These are phyloP conservation scores for Coemansia sp. DNA, from an alignment of 192 early-diverging fungal species.

Conservation along the genomic window DNA sequence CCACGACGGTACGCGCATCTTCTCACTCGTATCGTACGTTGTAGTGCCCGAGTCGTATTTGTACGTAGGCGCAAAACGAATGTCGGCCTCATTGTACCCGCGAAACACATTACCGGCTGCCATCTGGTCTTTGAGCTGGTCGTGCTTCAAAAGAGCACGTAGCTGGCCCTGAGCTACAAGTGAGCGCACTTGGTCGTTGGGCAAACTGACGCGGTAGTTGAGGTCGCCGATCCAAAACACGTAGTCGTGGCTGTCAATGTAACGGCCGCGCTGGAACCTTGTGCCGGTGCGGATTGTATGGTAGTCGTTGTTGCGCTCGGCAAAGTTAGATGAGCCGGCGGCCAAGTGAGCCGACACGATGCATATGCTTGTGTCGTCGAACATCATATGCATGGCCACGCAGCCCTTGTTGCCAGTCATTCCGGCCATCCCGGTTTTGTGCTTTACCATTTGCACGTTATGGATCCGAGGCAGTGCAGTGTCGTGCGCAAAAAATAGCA, in stretches of 20 bases:
- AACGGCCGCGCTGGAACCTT: slow-evolving; percentile 65
- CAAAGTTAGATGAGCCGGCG: slow-evolving; percentile 70
- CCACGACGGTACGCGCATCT: slow-evolving; percentile 92
- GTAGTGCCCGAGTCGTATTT: slow-evolving; percentile 87
- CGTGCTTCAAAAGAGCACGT: slow-evolving; percentile 55
- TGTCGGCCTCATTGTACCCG: slow-evolving; percentile 75
- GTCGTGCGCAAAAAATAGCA: slow-evolving; percentile 84
- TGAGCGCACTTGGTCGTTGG: slow-evolving; percentile 64
- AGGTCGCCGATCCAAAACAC: slow-evolving; percentile 89
- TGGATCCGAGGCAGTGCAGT: slow-evolving; percentile 68
- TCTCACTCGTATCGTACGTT: slow-evolving; percentile 90
- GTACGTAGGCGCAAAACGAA: slow-evolving; percentile 94
- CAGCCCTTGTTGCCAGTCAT: slow-evolving; percentile 99
- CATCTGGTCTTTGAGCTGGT: slow-evolving; percentile 66
- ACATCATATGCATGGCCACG: slow-evolving; percentile 84
- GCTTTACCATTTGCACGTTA: slow-evolving; percentile 76
- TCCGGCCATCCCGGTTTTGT: slow-evolving; percentile 93
- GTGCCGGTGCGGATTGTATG: slow-evolving; percentile 74
- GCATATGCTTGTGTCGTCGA: slow-evolving; percentile 83
- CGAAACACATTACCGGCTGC: slow-evolving; percentile 63
- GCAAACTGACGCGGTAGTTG: slow-evolving; percentile 82
- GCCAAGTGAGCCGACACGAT: slow-evolving; percentile 95
- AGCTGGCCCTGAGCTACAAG: slow-evolving; percentile 51
- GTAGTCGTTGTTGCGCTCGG: slow-evolving; percentile 84
- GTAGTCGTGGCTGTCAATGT: slow-evolving; percentile 78